Conservation (phyloP, 352 stramenopile species). For the Pythium folliculosum region DNA sequence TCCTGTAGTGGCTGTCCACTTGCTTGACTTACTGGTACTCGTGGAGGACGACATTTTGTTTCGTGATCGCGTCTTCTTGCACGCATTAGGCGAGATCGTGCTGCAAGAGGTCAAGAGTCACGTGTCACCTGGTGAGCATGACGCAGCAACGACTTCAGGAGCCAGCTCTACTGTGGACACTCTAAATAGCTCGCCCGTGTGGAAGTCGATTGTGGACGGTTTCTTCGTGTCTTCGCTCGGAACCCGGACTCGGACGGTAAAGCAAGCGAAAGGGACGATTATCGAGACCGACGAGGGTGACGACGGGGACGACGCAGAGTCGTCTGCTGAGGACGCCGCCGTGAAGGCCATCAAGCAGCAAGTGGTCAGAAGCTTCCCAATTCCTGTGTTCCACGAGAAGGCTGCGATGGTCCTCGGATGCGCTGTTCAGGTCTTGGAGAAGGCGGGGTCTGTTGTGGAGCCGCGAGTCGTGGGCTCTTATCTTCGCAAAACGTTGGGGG, state of each 20-base stretch:
- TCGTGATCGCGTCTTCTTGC: conserved; percentile 72
- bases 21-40: conserved; percentile 57
- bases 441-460: conserved; percentile 30
- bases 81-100: conserved; percentile 64
- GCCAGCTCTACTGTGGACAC: conserved; percentile 34
- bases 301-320: conserved; percentile 29
- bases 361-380: conserved; percentile 49
- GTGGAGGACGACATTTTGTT: conserved; percentile 70
- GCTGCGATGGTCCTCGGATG: conserved; percentile 52
- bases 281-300: conserved; percentile 39
- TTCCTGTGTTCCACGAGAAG: conserved; percentile 69
- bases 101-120: conserved; percentile 42
- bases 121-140: conserved; percentile 31
- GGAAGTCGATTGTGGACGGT: conserved; percentile 58
- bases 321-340: neutral
- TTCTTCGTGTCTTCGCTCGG: conserved; percentile 61
- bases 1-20: conserved; percentile 45
- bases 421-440: conserved; percentile 48
- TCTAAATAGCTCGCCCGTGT: conserved; percentile 46
- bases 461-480: conserved; percentile 41
- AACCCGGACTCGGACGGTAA: conserved; percentile 30
- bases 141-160: conserved; percentile 22
- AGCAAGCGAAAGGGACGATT: conserved; percentile 36
- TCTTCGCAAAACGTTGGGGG: conserved; percentile 48
- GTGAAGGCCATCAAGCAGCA: conserved; percentile 24